Evolutionary conservation across 768 basidiomycete genomes (phyloP).

Genomic region (Lactarius trivialis): DNA sequence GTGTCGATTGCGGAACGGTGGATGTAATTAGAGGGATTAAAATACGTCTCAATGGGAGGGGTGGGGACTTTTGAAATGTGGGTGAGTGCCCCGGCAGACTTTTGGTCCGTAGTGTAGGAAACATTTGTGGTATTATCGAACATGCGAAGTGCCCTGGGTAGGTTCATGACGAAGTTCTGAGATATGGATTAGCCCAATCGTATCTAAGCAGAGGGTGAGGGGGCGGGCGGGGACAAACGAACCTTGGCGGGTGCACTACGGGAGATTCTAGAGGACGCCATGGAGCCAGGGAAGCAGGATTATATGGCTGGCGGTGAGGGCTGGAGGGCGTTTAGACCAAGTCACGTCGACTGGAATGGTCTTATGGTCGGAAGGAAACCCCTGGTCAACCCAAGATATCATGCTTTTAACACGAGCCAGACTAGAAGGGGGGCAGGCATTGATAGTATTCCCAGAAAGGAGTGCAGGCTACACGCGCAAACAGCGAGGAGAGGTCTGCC

Average conservation of each 20-base stretch:
- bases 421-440: slow-evolving; percentile 10
- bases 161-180: slow-evolving; percentile 20
- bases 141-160: slow-evolving; percentile 17
- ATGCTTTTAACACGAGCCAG: slow-evolving; percentile 23
- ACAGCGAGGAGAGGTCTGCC: slow-evolving; percentile 16
- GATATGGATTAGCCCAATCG: slow-evolving; percentile 4
- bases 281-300: neutral
- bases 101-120: slow-evolving; percentile 12
- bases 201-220: neutral
- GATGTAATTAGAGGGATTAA: slow-evolving; percentile 15
- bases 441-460: slow-evolving; percentile 18
- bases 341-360: slow-evolving; percentile 5
- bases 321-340: slow-evolving; percentile 6
- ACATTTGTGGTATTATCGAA: slow-evolving; percentile 16
- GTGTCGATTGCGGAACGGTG: slow-evolving; percentile 18
- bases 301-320: slow-evolving; percentile 13
- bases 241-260: slow-evolving; percentile 23
- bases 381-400: slow-evolving; percentile 7
- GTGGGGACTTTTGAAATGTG: slow-evolving; percentile 10
- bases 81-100: slow-evolving; percentile 8
- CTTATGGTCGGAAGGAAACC: slow-evolving; percentile 16
- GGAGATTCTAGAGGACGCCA: slow-evolving; percentile 20
- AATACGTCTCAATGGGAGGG: slow-evolving; percentile 12
- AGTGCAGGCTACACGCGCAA: slow-evolving; percentile 16
- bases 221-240: neutral